phyloP scores from a whole-genome alignment of 2,329 filamentous ascomycete species.

The Penicillium freii region DNA sequence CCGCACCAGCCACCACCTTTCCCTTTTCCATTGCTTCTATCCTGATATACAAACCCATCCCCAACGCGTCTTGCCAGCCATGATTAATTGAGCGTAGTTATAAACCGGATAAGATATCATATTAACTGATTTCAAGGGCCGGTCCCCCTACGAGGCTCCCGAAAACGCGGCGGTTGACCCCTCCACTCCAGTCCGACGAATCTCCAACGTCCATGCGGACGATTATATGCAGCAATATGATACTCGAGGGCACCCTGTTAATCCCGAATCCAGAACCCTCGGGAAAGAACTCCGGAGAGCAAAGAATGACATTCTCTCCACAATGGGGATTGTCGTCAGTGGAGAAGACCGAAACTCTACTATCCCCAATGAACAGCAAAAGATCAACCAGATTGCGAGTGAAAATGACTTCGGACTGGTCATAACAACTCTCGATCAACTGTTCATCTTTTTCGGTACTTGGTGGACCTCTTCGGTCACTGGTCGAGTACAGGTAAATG shows the following conservation, averaged over 20 bases:
- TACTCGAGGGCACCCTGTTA: slow-evolving; percentile 48
- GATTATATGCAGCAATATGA: slow-evolving; percentile 51
- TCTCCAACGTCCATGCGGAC: slow-evolving; percentile 35
- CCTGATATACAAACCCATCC: slow-evolving; percentile 2
- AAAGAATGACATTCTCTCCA: slow-evolving; percentile 52
- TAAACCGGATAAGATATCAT: background rate
- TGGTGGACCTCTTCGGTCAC: slow-evolving; percentile 44
- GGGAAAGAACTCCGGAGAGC: slow-evolving; percentile 45
- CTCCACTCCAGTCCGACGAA: slow-evolving; percentile 22
- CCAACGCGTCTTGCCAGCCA: background rate
- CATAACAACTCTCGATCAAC: slow-evolving; percentile 43
- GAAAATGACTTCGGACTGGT: slow-evolving; percentile 47
- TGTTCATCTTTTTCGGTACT: slow-evolving; percentile 41
- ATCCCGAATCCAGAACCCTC: slow-evolving; percentile 41
- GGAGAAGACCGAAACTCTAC: slow-evolving; percentile 39
- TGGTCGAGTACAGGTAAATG: slow-evolving; percentile 39
- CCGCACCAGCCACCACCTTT: background rate
- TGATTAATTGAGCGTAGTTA: background rate
- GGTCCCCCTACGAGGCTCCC: slow-evolving; percentile 48
- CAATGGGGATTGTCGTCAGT: slow-evolving; percentile 49
- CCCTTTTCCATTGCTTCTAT: background rate
- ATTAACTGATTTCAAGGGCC: slow-evolving; percentile 38
- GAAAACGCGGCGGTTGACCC: slow-evolving; percentile 28
- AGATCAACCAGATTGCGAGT: slow-evolving; percentile 37
- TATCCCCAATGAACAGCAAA: slow-evolving; percentile 39